phyloP scores from a whole-genome alignment of 2,329 filamentous ascomycete genomes.

The Fusarium torulosum region DNA sequence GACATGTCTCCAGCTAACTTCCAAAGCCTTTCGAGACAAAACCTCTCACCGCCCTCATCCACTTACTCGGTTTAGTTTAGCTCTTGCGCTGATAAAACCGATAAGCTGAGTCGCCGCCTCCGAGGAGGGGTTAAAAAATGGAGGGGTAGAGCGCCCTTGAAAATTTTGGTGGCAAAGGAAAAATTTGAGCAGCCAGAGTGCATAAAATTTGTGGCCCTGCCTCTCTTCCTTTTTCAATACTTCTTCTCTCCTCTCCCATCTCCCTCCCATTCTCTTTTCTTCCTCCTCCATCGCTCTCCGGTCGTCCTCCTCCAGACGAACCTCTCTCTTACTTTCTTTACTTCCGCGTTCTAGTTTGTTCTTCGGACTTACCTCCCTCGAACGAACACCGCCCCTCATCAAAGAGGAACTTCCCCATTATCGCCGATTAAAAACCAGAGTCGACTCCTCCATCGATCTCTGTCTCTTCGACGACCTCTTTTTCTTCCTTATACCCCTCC shows the following conservation, averaged over 20 bases:
- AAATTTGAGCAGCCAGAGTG: slow-evolving; percentile 45
- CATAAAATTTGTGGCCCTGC: slow-evolving; percentile 47
- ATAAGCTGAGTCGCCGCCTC: slow-evolving; percentile 51
- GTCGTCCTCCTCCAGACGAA: slow-evolving; percentile 61
- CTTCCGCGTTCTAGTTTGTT: slow-evolving; percentile 50
- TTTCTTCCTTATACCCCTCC: slow-evolving; percentile 44
- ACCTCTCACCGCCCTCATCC: slow-evolving; percentile 47
- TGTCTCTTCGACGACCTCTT: slow-evolving; percentile 46
- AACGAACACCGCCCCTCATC: slow-evolving; percentile 51
- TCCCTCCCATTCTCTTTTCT: slow-evolving; percentile 52
- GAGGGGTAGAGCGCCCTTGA: slow-evolving; percentile 43
- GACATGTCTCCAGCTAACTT: slow-evolving; percentile 31
- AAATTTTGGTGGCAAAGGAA: slow-evolving; percentile 39
- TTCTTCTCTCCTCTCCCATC: slow-evolving; percentile 44
- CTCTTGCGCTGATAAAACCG: slow-evolving; percentile 46
- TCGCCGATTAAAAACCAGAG: slow-evolving; percentile 54
- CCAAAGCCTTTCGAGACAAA: slow-evolving; percentile 31
- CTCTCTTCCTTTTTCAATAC: slow-evolving; percentile 49
- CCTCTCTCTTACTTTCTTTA: slow-evolving; percentile 47
- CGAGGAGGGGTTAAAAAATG: slow-evolving; percentile 38
- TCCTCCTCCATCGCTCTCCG: slow-evolving; percentile 53
- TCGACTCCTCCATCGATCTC: slow-evolving; percentile 60
- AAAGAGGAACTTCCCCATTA: slow-evolving; percentile 53
- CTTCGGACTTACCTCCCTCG: slow-evolving; percentile 52
- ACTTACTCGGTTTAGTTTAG: slow-evolving; percentile 40